These are phyloP conservation scores for Pseudonitzschia pungens DNA, from an alignment of 108 stramenopile species.

Conservation along the genomic window DNA sequence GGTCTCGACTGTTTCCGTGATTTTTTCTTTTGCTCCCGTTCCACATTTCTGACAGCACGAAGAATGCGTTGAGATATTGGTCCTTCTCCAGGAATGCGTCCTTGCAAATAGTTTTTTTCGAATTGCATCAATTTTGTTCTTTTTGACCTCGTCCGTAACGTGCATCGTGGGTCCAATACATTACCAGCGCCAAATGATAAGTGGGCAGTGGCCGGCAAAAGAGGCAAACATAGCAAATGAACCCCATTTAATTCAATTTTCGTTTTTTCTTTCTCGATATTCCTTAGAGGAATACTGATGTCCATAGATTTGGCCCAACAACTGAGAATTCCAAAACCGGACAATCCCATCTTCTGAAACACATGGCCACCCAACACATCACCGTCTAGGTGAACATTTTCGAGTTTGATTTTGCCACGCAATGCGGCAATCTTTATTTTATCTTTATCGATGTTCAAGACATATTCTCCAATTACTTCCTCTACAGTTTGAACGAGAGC, in stretches of 20 bases:
- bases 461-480: conserved; percentile 80
- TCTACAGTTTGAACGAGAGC: conserved; percentile 48
- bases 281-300: conserved; percentile 64
- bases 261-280: conserved; percentile 69
- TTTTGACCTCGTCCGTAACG: conserved; percentile 70
- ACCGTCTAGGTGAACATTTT: conserved; percentile 84
- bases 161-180: conserved; percentile 54
- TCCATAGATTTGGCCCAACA: conserved; percentile 63
- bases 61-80: conserved; percentile 47
- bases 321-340: conserved; percentile 74
- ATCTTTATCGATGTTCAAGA: conserved; percentile 79
- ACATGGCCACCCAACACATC: conserved; percentile 76
- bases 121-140: conserved; percentile 69
- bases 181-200: conserved; percentile 65
- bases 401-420: conserved; percentile 74
- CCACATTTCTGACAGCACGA: conserved; percentile 42
- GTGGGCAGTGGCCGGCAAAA: conserved; percentile 70
- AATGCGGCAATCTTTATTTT: conserved; percentile 73
- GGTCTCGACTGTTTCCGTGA: conserved; percentile 20
- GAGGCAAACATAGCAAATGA: conserved; percentile 77
- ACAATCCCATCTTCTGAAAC: conserved; percentile 66
- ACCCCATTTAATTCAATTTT: conserved; percentile 62
- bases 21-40: conserved; percentile 41
- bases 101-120: conserved; percentile 74
- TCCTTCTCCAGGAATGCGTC: conserved; percentile 70